Conservation (phyloP, 2,329 filamentous ascomycete species). For the Beauveria medogensis region DNA sequence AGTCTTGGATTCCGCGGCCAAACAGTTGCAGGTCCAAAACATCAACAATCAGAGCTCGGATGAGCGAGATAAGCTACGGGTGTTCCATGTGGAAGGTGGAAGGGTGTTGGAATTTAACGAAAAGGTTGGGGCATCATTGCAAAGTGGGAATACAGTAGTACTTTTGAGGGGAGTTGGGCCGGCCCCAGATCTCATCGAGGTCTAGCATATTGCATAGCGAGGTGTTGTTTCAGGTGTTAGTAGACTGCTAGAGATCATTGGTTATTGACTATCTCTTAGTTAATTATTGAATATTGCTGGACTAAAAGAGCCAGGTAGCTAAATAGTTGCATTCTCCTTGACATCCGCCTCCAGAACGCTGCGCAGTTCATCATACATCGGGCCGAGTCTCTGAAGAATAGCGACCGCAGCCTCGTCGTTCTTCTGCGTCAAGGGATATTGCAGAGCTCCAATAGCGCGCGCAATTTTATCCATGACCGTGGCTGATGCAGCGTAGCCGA, state of each 20-base stretch:
- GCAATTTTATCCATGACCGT: conserved; percentile 11
- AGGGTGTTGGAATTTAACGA: conserved; percentile 80
- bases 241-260: neutral
- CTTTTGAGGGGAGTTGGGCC: conserved; percentile 76
- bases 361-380: conserved; percentile 13
- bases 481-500: conserved; percentile 10
- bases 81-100: conserved; percentile 91
- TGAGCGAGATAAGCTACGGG: conserved; percentile 71
- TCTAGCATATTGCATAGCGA: conserved; percentile 21
- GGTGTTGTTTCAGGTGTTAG: neutral
- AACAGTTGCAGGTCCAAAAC: conserved; percentile 70
- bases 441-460: conserved; percentile 12
- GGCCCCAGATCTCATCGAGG: conserved; percentile 64
- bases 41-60: conserved; percentile 70
- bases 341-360: conserved; percentile 3
- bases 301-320: neutral
- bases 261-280: neutral
- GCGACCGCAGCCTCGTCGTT: conserved; percentile 2
- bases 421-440: conserved; percentile 13
- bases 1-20: conserved; percentile 70
- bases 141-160: conserved; percentile 84
- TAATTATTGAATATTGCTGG: neutral
- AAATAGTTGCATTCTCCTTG: neutral
- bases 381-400: conserved; percentile 11
- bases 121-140: conserved; percentile 65